Percentiles rank a stretch among this genome's conserved stretches.
Conservation (phyloP, 257 asterid genomes). For the Lycium ferocissimum region DNA sequence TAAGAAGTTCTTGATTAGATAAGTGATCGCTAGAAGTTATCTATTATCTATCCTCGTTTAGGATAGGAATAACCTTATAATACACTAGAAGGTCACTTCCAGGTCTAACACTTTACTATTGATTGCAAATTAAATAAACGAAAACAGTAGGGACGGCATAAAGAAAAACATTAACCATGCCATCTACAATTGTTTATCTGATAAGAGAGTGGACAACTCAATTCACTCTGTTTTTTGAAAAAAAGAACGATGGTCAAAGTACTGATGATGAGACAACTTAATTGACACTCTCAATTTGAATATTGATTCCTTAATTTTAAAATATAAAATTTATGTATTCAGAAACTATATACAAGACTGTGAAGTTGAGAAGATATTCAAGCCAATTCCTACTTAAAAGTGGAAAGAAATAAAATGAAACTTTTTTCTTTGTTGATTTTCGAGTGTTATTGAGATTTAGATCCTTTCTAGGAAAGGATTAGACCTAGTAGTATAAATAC, state of each 20-base stretch:
- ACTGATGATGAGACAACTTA: neutral
- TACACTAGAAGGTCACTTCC: neutral
- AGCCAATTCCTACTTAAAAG: too few species aligned
- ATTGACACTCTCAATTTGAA: neutral
- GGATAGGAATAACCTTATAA: neutral
- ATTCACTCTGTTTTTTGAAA: neutral
- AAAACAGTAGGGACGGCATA: neutral
- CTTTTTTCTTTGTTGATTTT: too few species aligned
- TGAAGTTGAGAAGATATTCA: too few species aligned
- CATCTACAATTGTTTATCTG: neutral
- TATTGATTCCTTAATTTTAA: neutral
- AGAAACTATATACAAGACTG: neutral
- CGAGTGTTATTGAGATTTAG: too few species aligned
- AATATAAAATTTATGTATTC: neutral
- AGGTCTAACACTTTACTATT: neutral
- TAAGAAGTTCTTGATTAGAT: neutral
- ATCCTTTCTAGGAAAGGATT: too few species aligned
- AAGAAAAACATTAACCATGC: neutral
- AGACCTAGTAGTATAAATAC: too few species aligned
- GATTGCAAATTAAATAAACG: neutral
- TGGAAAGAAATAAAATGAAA: too few species aligned
- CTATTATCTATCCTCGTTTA: neutral
- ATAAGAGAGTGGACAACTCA: neutral
- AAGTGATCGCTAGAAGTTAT: neutral
- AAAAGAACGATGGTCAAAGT: neutral